phyloP scores from a whole-genome alignment of 352 stramenopile species.

The Globisporangium nodosum region DNA sequence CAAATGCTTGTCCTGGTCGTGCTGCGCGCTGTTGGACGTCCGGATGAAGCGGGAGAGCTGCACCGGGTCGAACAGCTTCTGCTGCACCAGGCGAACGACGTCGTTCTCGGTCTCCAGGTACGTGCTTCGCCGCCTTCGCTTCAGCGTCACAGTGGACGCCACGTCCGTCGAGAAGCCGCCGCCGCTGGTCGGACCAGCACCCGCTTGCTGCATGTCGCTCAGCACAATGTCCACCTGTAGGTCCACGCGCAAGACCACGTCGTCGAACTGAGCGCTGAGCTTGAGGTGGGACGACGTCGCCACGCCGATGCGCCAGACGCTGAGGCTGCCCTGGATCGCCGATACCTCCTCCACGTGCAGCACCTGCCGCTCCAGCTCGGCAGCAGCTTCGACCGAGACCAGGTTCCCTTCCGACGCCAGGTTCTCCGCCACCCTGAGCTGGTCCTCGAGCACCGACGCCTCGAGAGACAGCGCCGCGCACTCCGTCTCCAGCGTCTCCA shows the following conservation, averaged over 20 bases:
- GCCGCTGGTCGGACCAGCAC: neutral
- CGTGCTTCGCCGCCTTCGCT: slow-evolving; percentile 16
- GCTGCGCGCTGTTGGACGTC: slow-evolving; percentile 7
- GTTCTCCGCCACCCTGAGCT: slow-evolving; percentile 52
- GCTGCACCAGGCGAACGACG: slow-evolving; percentile 40
- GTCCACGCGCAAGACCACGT: slow-evolving; percentile 40
- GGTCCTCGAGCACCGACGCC: slow-evolving; percentile 54
- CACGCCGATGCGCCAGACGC: slow-evolving; percentile 39
- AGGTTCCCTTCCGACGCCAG: slow-evolving; percentile 17
- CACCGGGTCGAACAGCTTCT: slow-evolving; percentile 39
- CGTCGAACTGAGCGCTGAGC: slow-evolving; percentile 38
- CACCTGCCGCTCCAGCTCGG: slow-evolving; percentile 45
- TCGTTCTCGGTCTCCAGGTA: slow-evolving; percentile 38
- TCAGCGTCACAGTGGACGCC: slow-evolving; percentile 18
- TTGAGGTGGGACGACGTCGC: slow-evolving; percentile 40
- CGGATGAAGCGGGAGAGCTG: slow-evolving; percentile 21
- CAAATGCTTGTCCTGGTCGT: slow-evolving; percentile 18
- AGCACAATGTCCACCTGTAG: slow-evolving; percentile 30
- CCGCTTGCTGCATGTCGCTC: slow-evolving; percentile 6
- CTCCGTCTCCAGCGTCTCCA: slow-evolving; percentile 50
- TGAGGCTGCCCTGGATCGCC: slow-evolving; percentile 44
- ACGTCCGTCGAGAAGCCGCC: slow-evolving; percentile 19
- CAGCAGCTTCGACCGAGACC: slow-evolving; percentile 11
- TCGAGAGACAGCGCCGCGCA: slow-evolving; percentile 61
- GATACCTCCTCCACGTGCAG: slow-evolving; percentile 45